Evolutionary conservation across 1,139 yeast genomes (phyloP).

Genomic region (Debaryomyces singareniensis): DNA sequence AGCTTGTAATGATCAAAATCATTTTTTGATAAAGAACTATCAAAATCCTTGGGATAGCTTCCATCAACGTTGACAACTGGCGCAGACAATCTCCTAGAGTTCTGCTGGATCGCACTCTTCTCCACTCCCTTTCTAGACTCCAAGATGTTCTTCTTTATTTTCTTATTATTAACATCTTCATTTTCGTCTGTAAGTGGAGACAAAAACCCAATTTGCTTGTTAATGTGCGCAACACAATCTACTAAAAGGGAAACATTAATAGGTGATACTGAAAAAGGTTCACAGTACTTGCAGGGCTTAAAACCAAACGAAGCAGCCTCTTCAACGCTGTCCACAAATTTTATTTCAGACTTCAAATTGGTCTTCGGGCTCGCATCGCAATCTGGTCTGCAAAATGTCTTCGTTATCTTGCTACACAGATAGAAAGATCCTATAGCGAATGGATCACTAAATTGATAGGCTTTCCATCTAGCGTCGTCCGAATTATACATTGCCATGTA

Average conservation of each 20-base stretch:
- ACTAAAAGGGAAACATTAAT: slow-evolving; percentile 49
- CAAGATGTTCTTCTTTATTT: slow-evolving; percentile 34
- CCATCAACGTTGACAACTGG: slow-evolving; percentile 23
- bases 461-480: slow-evolving; percentile 53
- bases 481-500: slow-evolving; percentile 39
- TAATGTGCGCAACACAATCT: slow-evolving; percentile 53
- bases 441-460: slow-evolving; percentile 63
- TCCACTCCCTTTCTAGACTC: slow-evolving; percentile 24
- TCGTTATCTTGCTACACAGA: slow-evolving; percentile 41
- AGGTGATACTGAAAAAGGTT: slow-evolving; percentile 31
- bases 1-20: slow-evolving; percentile 65
- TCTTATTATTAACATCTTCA: slow-evolving; percentile 32
- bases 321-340: slow-evolving; percentile 32
- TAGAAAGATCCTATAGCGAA: slow-evolving; percentile 53
- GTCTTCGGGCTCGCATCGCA: slow-evolving; percentile 50
- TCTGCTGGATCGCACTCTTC: slow-evolving; percentile 19
- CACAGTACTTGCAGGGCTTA: slow-evolving; percentile 49
- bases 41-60: slow-evolving; percentile 20
- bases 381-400: slow-evolving; percentile 58
- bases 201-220: slow-evolving; percentile 51
- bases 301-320: slow-evolving; percentile 45
- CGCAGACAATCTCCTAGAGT: slow-evolving; percentile 18
- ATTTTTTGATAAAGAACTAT: slow-evolving; percentile 38
- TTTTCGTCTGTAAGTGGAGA: slow-evolving; percentile 46
- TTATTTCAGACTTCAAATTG: slow-evolving; percentile 37